phyloP scores from a whole-genome alignment of 305 asterid genomes.

The Fraxinus xanthoxyloides region DNA sequence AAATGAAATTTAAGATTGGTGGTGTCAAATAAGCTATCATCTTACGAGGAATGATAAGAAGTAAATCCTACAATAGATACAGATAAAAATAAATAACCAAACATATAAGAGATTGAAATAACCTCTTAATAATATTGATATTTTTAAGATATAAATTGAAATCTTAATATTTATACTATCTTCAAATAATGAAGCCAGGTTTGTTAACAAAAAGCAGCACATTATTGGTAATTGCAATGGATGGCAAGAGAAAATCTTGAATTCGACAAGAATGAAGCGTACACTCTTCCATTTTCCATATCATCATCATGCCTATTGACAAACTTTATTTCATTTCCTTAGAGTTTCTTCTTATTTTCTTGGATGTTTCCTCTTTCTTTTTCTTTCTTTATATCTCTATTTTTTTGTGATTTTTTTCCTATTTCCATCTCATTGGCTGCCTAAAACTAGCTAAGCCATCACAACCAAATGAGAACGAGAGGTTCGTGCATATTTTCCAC shows the following conservation, averaged over 20 bases:
- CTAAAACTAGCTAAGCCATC: background rate
- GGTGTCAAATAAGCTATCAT: background rate
- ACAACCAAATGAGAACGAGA: constrained; percentile 29
- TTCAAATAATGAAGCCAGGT: background rate
- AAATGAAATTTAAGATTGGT: background rate
- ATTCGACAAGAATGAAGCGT: constrained; percentile 10
- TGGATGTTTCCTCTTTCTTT: constrained; percentile 40
- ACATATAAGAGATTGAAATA: background rate
- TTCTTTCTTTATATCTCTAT: background rate
- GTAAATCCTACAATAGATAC: background rate
- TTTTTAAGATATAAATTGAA: background rate
- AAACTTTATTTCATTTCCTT: constrained; percentile 4
- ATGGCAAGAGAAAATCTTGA: constrained; percentile 24
- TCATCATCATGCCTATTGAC: background rate
- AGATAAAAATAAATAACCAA: background rate
- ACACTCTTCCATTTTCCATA: constrained; percentile 20
- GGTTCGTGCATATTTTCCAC: constrained; percentile 20
- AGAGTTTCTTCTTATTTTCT: constrained; percentile 42
- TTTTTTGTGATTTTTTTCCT: background rate
- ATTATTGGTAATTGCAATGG: background rate
- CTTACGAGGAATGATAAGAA: background rate
- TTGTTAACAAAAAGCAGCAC: constrained; percentile 14
- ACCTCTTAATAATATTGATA: background rate
- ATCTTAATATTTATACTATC: background rate
- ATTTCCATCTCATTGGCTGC: constrained; percentile 24